A percentile compares a stretch with the other conserved stretches of the same genome.
Conservation (phyloP, 768 basidiomycete species). For the Suillus brevipes region DNA sequence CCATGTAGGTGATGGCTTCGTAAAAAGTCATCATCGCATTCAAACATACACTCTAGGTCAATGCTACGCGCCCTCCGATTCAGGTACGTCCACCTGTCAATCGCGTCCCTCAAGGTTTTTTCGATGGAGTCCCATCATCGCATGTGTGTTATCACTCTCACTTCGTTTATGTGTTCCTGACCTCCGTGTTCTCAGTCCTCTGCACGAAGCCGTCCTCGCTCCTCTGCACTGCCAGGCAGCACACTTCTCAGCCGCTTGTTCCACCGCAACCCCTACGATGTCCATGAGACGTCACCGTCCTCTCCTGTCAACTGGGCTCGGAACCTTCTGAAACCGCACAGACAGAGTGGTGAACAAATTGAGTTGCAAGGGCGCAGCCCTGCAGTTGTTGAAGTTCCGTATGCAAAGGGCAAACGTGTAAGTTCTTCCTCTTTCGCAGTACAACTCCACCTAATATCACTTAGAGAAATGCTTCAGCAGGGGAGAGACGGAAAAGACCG, state of each 20-base stretch:
- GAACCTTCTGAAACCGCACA: too few species aligned
- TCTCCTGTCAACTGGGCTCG: too few species aligned
- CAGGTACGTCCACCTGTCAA: not conserved
- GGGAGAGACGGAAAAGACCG: too few species aligned
- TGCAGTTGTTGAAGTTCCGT: too few species aligned
- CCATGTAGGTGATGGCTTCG: not conserved
- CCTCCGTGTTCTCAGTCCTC: not conserved
- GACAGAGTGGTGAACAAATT: too few species aligned
- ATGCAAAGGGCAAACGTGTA: too few species aligned
- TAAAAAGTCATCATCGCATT: not conserved
- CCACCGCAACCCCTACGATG: not conserved
- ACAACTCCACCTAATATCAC: too few species aligned
- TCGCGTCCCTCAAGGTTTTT: not conserved
- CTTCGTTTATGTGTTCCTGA: not conserved
- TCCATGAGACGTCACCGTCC: too few species aligned
- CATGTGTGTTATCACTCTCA: not conserved
- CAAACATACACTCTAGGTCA: not conserved
- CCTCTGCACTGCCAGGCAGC: not conserved
- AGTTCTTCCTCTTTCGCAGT: too few species aligned
- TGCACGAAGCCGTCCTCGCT: not conserved
- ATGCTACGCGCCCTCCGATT: not conserved
- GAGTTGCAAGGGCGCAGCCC: too few species aligned
- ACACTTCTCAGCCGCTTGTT: not conserved
- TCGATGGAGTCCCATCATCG: not conserved
- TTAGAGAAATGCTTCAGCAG: too few species aligned